Base-by-base conservation (phyloP, 2,329 filamentous ascomycete species). In the Colletotrichum destructivum region DNA sequence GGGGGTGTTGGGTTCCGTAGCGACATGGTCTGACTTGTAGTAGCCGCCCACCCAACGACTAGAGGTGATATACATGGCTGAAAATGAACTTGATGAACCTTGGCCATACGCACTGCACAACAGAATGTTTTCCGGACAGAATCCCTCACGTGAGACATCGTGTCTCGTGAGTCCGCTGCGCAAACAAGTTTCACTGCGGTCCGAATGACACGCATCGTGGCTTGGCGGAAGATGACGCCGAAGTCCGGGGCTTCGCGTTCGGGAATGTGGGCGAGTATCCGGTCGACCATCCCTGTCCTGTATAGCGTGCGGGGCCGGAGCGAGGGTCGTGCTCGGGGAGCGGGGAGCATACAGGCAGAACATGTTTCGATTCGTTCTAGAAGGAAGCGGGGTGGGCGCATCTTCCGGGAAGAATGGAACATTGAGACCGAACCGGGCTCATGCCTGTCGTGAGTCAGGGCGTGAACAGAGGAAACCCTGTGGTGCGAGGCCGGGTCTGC, bases 361-460 rank as follows among this genome's bases (percentile, higher is more conserved):
- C 49, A 46, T 60, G 66, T 51, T 69, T 65, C 52, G 38, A 65
- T 56, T 35, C 18, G n/a, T 70, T 70, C 62, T 70, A 38, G 62
- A 61, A 70, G 38, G 12, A 47, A 55, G 55, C 47, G 26, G 62
- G 47, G 46, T 40, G 12, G 18, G 49, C 49, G n/a, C 12, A 7
- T n/a, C 21, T 54, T 59, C 38, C 21, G 57, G 42, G 42, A 12
- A 69, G 21, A 60, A 49, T 55, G n/a, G 26, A n/a, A 54, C 26
- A 60, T 55, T 47, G n/a, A 46, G 23, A 47, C 26, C 23, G 3
- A 21, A 61, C 62, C 26, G 54, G 67, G 31, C 13, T 66, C 44
- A 66, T 66, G 67, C 67, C 59, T 40, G 54, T 66, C 62, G 55
- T 55, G 47, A 55, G 62, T 62, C 47, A 54, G 35, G 31, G 42